A percentile compares a stretch with the other conserved stretches of the same genome.
Evolutionary conservation across 306 rosid genomes (phyloP).

Genomic region (Castanea crenata): DNA sequence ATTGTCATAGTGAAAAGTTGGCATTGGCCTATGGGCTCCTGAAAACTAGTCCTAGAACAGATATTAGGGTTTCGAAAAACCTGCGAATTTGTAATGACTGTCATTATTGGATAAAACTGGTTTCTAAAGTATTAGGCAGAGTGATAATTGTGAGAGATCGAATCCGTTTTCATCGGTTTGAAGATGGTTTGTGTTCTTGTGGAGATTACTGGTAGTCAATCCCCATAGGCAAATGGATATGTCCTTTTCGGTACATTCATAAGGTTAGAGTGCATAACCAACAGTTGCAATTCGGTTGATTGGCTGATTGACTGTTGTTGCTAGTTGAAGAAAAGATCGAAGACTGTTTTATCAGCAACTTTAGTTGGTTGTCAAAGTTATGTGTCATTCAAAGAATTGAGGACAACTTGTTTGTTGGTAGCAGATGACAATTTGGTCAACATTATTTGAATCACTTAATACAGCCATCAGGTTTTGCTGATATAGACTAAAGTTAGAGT

Average conservation of each 20-base stretch:
- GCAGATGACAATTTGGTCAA: neutral
- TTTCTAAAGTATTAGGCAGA: conserved; percentile 42
- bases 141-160: conserved; percentile 71
- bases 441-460: neutral
- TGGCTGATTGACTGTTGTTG: neutral
- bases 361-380: neutral
- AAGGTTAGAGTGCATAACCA: neutral
- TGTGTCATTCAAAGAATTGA: neutral
- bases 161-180: conserved; percentile 67
- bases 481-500: neutral
- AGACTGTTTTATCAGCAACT: neutral
- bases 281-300: neutral
- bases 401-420: neutral
- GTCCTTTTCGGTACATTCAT: neutral
- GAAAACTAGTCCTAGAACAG: conserved; percentile 64
- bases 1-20: conserved; percentile 59
- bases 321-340: neutral
- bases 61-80: conserved; percentile 60
- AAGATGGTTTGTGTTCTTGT: conserved; percentile 67
- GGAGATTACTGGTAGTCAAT: conserved; percentile 61
- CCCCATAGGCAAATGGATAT: neutral
- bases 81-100: conserved; percentile 42
- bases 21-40: conserved; percentile 63
- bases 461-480: neutral
- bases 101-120: conserved; percentile 56